Evolutionary conservation across 2,329 filamentous ascomycete species (phyloP), one percentile per base, ranked within the genome.

Genomic region (Passalora sequoiae): DNA sequence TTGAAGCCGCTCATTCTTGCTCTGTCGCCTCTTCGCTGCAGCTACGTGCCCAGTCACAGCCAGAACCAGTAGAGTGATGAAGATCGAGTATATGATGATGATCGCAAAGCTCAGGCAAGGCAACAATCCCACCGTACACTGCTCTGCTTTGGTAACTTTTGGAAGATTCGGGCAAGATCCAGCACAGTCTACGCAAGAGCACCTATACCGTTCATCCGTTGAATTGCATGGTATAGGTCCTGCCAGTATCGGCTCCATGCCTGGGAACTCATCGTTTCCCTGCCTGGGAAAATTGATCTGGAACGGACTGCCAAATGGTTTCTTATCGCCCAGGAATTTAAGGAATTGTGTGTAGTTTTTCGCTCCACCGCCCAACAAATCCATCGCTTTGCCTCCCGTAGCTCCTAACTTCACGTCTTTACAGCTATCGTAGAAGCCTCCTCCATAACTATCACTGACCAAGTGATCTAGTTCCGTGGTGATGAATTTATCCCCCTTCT

Each of bases 321-420:
- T 94, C 72, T 95, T 91, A 65, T 95, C 83, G 12, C 92, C 92
- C 24, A 98, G 69, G 58, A 97, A 98, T 60, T 89, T 91, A 54
- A 98, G 70, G 56, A 98, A 85, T 30, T 85, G 78, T 0, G 81
- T 80, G 64, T 91, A 94, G 63, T 96, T 86, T 66, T 89, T 91
- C 9, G 92, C 92, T 12, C 91, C 89, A 12, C 92, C 92, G 22
- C 92, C 94, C 49, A 98, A 97, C 57, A 98, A 82, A 57, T 91
- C 84, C 78, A 98, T 98, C 12, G 91, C 92, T 59, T 84, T 89
- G 48, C 86, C 84, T 61, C 95, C 95, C 30, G 91, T 89, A 5
- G 89, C 85, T 25, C 92, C 92, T 60, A 97, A 96, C 63, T 98
- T 98, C 68, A 98, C 91, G 65, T 98, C 89, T 68, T 97, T 97